phyloP scores from a whole-genome alignment of 306 rosid species.

The Trifolium dubium region DNA sequence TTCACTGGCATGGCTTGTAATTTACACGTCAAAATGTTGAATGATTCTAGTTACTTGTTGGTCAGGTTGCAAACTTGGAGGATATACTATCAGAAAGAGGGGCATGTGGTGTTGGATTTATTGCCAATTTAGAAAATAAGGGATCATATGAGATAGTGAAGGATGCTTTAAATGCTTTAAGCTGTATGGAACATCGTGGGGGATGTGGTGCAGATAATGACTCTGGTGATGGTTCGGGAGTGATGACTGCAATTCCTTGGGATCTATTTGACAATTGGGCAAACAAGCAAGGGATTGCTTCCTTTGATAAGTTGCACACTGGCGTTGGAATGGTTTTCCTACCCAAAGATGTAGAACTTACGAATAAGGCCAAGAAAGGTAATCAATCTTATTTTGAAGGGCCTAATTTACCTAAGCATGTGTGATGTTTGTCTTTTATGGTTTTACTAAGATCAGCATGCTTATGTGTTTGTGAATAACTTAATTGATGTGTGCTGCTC shows the following conservation, averaged over 20 bases:
- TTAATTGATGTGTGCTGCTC: slow-evolving; percentile 10
- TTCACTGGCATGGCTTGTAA: slow-evolving; percentile 43
- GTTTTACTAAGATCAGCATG: slow-evolving; percentile 38
- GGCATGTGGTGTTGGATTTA: slow-evolving; percentile 98
- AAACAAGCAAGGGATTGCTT: slow-evolving; percentile 74
- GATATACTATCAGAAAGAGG: slow-evolving; percentile 96
- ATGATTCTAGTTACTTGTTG: slow-evolving; percentile 47
- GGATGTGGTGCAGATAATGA: slow-evolving; percentile 99
- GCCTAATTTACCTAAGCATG: slow-evolving; percentile 31
- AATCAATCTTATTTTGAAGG: slow-evolving; percentile 45
- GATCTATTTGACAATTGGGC: slow-evolving; percentile 90
- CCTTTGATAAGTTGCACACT: slow-evolving; percentile 89
- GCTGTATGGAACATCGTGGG: slow-evolving; percentile 99
- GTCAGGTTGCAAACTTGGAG: slow-evolving; percentile 81
- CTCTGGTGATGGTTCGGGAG: slow-evolving; percentile 97
- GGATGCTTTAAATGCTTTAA: slow-evolving; percentile 91
- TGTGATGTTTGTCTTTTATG: slow-evolving; percentile 36
- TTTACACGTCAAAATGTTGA: slow-evolving; percentile 26
- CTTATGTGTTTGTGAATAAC: slow-evolving; percentile 28
- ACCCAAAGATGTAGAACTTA: slow-evolving; percentile 66
- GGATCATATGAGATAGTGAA: slow-evolving; percentile 72
- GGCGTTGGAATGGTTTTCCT: slow-evolving; percentile 98
- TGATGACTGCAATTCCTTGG: slow-evolving; percentile 96
- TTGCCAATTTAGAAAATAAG: slow-evolving; percentile 91
- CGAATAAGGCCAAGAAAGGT: slow-evolving; percentile 88